Conservation (phyloP, 441 rosid genomes). For the Geranium incanum region DNA sequence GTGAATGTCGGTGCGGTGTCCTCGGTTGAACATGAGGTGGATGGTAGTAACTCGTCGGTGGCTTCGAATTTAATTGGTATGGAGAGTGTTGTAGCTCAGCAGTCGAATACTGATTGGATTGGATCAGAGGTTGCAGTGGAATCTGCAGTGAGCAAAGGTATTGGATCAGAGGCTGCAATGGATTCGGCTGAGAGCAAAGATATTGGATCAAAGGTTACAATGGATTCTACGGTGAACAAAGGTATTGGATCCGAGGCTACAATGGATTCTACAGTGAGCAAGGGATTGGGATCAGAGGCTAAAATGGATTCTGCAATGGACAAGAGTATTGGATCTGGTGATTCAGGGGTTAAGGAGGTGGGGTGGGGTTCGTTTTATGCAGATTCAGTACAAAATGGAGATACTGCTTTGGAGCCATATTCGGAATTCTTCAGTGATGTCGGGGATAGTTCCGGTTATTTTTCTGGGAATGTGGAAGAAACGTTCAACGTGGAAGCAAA, state of each 20-base stretch:
- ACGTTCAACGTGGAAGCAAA: constrained; percentile 18
- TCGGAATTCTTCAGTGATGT: constrained; percentile 68
- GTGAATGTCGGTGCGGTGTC: constrained; percentile 20
- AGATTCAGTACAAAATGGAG: constrained; percentile 42
- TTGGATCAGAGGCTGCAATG: constrained; percentile 22
- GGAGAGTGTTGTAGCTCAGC: constrained; percentile 15
- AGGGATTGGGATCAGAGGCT: too few relatives aligned
- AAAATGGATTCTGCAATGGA: constrained; percentile 15
- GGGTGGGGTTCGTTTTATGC: constrained; percentile 84
- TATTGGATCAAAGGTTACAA: constrained; percentile 23
- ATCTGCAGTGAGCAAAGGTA: constrained; percentile 10
- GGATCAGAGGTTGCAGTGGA: constrained; percentile 9
- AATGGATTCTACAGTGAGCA: not conserved
- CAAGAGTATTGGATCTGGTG: constrained; percentile 31
- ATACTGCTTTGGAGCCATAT: constrained; percentile 46
- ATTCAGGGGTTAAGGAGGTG: constrained; percentile 58
- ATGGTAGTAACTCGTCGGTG: constrained; percentile 15
- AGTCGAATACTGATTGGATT: constrained; percentile 25
- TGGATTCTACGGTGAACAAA: not conserved
- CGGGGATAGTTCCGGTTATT: constrained; percentile 34
- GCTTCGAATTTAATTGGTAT: constrained; percentile 20
- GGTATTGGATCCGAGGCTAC: not conserved
- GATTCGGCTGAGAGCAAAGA: not conserved
- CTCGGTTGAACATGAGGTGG: constrained; percentile 18
- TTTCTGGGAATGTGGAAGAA: constrained; percentile 31